Evolutionary conservation across 116 monocot species (phyloP).

Genomic region (Posidonia oceanica): DNA sequence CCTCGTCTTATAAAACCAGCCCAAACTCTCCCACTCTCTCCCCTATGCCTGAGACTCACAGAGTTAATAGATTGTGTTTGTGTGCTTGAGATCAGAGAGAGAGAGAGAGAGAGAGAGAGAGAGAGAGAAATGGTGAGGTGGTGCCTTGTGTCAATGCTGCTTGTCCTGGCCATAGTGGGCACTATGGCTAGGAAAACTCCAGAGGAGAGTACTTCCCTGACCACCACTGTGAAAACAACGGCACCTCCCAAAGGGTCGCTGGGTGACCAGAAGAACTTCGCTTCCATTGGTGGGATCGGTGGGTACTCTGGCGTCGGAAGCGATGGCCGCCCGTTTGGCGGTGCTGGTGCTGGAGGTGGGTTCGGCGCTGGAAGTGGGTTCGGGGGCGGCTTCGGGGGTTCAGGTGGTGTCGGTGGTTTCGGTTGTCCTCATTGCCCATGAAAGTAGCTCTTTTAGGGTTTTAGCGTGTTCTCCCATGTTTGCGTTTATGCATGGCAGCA

Average conservation of each 20-base stretch:
- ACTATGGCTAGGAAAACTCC: not conserved
- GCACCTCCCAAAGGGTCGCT: too few relatives aligned
- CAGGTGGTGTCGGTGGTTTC: too few relatives aligned
- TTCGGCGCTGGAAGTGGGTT: too few relatives aligned
- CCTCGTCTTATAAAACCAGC: not conserved
- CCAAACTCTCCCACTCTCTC: not conserved
- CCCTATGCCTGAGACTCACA: too few relatives aligned
- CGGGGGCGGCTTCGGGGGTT: too few relatives aligned
- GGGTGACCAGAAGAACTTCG: not conserved
- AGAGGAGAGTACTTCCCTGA: too few relatives aligned
- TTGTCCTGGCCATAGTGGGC: not conserved
- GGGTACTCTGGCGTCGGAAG: not conserved
- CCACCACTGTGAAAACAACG: too few relatives aligned
- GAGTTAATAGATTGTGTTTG: too few relatives aligned
- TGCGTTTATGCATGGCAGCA: too few relatives aligned
- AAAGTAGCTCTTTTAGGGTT: too few relatives aligned
- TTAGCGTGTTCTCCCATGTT: too few relatives aligned
- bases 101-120: not conserved
- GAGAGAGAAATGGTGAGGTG: not conserved
- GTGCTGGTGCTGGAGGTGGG: not conserved
- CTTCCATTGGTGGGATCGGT: not conserved
- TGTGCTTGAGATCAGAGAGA: not conserved
- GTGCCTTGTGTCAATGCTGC: not conserved
- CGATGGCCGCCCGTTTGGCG: not conserved
- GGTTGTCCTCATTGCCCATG: too few relatives aligned